Base-by-base conservation (phyloP, 495 filamentous ascomycete genomes). In the Staphylotrichum tortipilum region DNA sequence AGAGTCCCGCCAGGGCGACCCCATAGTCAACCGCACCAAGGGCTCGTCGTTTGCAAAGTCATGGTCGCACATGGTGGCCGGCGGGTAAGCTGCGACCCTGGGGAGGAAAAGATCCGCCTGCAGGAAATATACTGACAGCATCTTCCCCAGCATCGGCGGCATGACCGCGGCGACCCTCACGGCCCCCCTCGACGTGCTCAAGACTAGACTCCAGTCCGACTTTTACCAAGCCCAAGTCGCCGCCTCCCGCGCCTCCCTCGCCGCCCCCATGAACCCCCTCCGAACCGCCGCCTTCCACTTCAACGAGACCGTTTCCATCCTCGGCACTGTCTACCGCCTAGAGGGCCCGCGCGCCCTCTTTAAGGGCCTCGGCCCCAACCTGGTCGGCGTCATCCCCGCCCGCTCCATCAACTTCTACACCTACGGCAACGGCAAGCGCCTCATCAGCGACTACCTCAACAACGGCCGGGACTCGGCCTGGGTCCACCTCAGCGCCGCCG, bases 161-260 rank as follows among this genome's bases (percentile, higher is more conserved):
- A 90, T 94, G 85, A 88, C 86, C 15, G 78, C 89, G 11, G 84
- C 89, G 4, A 80, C 83, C n/a, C 68, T 94, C 9, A 95, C 89
- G 0, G 86, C 85, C 4, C 89, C 89, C 6, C 80, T 95, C 39
- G 89, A 95, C 61, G 89, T 95, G 23, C 76, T 95, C 8, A 92
- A 92, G 68, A 94, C 89, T 4, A 78, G 89, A 7, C 75, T 95
- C 3, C 89, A 95, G 64, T 90, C 86, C 57, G 86, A 92, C 56
- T 94, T 89, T 63, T 95, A 95, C 71, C 86, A 91, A 58, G 68
- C 78, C 2, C 86, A 83, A 55, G 66, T 83, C 33, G 66, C 63
- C 4, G 70, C 74, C 5, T 69, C 71, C 10, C 66, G 74, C 18
- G 61, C 68, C 45, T 68, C 65, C 33, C 64, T 58, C 55, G 61